These are phyloP conservation scores for Ceratobasidium sp. DNA, from an alignment of 1,284 basidiomycete species.

Conservation along the genomic window DNA sequence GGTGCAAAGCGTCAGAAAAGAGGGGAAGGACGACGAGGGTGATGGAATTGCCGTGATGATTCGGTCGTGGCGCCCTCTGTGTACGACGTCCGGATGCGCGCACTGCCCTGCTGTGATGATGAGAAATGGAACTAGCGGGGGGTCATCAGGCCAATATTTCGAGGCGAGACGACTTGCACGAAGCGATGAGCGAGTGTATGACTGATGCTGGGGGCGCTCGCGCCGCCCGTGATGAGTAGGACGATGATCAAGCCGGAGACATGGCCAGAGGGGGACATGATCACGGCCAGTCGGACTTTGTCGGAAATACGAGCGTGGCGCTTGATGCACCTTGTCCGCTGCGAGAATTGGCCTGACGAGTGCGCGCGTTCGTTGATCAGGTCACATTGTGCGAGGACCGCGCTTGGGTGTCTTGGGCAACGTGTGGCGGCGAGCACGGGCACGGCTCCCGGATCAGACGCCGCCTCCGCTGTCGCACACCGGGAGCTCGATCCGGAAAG, in stretches of 20 bases:
- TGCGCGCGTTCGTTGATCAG: slow-evolving; percentile 8
- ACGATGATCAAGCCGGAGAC: slow-evolving; percentile 17
- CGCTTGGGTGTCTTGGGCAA: background rate
- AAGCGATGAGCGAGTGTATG: slow-evolving; percentile 12
- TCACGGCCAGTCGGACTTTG: slow-evolving; percentile 16
- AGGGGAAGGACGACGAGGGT: background rate
- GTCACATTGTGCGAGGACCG: slow-evolving; percentile 1
- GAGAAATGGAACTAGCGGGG: slow-evolving; percentile 9
- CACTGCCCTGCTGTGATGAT: slow-evolving; percentile 14
- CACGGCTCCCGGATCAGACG: slow-evolving; percentile 28
- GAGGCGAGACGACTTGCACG: slow-evolving; percentile 13
- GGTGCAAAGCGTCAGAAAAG: slow-evolving; percentile 3
- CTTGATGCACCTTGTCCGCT: background rate
- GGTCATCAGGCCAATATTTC: slow-evolving; percentile 34
- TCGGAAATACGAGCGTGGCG: slow-evolving; percentile 28
- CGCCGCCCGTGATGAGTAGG: slow-evolving; percentile 18
- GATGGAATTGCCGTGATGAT: slow-evolving; percentile 11
- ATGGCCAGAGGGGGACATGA: slow-evolving; percentile 1
- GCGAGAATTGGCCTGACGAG: slow-evolving; percentile 38
- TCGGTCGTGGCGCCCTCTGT: slow-evolving; percentile 5
- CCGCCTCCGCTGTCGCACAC: background rate
- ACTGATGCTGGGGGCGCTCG: slow-evolving; percentile 1
- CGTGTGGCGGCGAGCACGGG: slow-evolving; percentile 19
- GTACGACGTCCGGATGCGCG: slow-evolving; percentile 8
- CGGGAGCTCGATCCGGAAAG: background rate